phyloP scores from a whole-genome alignment of 352 stramenopile genomes.

The Globisporangium spiculum region DNA sequence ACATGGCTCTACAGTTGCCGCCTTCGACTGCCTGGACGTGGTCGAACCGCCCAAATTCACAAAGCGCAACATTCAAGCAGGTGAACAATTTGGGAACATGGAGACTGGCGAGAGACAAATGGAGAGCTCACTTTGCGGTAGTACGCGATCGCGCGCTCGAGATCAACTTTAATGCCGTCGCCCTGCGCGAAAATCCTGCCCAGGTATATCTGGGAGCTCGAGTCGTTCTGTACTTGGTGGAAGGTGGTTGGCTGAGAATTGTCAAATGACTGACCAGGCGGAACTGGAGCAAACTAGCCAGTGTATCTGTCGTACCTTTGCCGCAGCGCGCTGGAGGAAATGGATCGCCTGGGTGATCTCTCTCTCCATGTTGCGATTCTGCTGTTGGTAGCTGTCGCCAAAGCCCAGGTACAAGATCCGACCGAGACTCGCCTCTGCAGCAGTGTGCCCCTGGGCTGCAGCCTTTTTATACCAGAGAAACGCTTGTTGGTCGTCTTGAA shows the following conservation, averaged over 20 bases:
- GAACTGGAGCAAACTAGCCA: background rate
- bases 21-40: conserved; percentile 28
- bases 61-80: background rate
- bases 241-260: background rate
- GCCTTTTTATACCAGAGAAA: conserved; percentile 54
- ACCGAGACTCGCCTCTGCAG: conserved; percentile 50
- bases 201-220: conserved; percentile 43
- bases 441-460: conserved; percentile 41
- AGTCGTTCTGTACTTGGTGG: conserved; percentile 27
- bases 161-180: conserved; percentile 49
- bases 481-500: conserved; percentile 24
- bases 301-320: conserved; percentile 25
- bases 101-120: background rate
- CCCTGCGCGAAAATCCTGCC: conserved; percentile 44
- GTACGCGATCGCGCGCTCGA: conserved; percentile 52
- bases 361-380: conserved; percentile 11
- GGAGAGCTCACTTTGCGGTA: conserved; percentile 33
- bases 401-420: conserved; percentile 31
- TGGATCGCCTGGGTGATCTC: conserved; percentile 57
- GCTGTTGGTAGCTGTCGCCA: conserved; percentile 10
- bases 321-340: conserved; percentile 57
- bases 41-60: background rate
- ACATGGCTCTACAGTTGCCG: conserved; percentile 51
- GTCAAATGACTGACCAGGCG: background rate
- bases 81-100: background rate